Conservation (phyloP, 306 rosid genomes). For the Bauhinia variegata region DNA sequence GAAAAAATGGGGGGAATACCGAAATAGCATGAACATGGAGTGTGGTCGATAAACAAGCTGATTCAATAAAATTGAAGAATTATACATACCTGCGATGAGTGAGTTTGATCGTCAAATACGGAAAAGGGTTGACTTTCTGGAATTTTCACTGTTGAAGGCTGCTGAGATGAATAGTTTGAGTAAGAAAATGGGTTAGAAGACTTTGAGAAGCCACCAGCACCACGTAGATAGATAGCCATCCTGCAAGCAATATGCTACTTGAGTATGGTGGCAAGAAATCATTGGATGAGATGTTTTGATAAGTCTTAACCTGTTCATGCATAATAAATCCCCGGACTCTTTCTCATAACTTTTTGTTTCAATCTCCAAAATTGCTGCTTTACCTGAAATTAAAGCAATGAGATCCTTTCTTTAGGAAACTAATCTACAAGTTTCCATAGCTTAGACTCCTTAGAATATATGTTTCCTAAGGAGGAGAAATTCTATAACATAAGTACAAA, state of each 20-base stretch:
- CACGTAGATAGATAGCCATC: slow-evolving; percentile 71
- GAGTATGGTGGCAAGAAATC: slow-evolving; percentile 35
- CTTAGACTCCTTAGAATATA: slow-evolving; percentile 9
- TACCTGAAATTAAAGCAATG: slow-evolving; percentile 58
- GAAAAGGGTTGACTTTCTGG: slow-evolving; percentile 77
- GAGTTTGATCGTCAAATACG: slow-evolving; percentile 72
- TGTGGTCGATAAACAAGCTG: slow-evolving; percentile 12
- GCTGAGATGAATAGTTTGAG: slow-evolving; percentile 65
- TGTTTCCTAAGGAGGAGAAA: slow-evolving; percentile 25
- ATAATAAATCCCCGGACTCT: slow-evolving; percentile 74
- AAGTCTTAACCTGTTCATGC: slow-evolving; percentile 84
- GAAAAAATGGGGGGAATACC: slow-evolving; percentile 7
- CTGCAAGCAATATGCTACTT: slow-evolving; percentile 53
- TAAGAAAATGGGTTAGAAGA: slow-evolving; percentile 79
- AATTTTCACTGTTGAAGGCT: slow-evolving; percentile 54
- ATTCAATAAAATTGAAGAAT: slow-evolving; percentile 27
- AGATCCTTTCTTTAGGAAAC: slow-evolving; percentile 25
- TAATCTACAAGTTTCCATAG: slow-evolving; percentile 6
- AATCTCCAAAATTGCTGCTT: slow-evolving; percentile 90
- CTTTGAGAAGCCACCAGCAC: slow-evolving; percentile 97
- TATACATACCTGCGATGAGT: slow-evolving; percentile 77
- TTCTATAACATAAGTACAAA: slow-evolving; percentile 25
- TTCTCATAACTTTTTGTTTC: slow-evolving; percentile 87
- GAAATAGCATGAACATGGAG: background rate
- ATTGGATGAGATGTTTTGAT: slow-evolving; percentile 29